Percentiles rank a stretch among this genome's conserved stretches.
These are phyloP conservation scores for Aureobasidium sp. DNA, from an alignment of 2,329 filamentous ascomycete species.

Conservation along the genomic window DNA sequence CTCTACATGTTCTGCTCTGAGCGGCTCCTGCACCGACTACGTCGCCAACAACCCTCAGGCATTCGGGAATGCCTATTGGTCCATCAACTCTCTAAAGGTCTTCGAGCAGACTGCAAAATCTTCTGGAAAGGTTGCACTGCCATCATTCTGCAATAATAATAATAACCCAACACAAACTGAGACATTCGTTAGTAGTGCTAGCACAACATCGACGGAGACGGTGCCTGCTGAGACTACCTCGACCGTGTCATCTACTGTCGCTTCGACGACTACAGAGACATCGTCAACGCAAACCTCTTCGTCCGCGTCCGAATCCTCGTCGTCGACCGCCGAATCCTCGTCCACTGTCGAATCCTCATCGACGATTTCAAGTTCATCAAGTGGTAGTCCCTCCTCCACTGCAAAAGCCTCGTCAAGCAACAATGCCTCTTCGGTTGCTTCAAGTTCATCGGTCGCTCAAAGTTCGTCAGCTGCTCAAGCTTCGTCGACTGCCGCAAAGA, in stretches of 20 bases:
- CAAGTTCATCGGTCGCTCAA: neutral
- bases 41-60: constrained; percentile 26
- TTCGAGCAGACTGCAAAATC: constrained; percentile 19
- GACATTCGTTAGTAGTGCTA: constrained; percentile 11
- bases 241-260: neutral
- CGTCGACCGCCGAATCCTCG: constrained; percentile 1
- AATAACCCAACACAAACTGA: constrained; percentile 6
- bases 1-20: constrained; percentile 25
- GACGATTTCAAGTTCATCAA: neutral
- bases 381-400: neutral
- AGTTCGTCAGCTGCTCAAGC: neutral
- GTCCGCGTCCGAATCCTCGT: neutral
- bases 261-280: neutral
- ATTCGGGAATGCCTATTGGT: constrained; percentile 34
- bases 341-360: neutral
- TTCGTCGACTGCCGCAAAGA: neutral
- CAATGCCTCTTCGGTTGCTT: neutral
- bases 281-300: neutral
- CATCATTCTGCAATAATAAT: constrained; percentile 1
- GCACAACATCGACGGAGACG: constrained; percentile 3
- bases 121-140: constrained; percentile 6
- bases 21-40: constrained; percentile 22
- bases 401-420: neutral
- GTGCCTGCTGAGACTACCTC: constrained; percentile 7
- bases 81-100: constrained; percentile 31